Evolutionary conservation across 148 eudicot species (phyloP).

Genomic region (Beta vulgaris): DNA sequence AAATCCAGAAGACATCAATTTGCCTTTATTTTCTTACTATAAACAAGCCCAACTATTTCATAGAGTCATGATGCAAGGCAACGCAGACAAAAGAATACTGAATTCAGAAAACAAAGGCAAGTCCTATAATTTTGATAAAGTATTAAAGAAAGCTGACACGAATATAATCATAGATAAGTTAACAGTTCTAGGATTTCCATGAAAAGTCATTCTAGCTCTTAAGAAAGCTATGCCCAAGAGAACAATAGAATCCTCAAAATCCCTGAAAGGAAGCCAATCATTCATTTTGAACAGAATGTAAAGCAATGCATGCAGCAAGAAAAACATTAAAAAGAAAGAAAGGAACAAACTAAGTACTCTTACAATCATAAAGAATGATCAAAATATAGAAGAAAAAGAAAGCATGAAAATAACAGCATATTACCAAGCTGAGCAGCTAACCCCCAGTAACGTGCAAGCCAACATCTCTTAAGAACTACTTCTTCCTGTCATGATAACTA

Average conservation of each 20-base stretch:
- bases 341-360: neutral
- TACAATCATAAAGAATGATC: neutral
- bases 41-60: neutral
- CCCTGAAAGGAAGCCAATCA: neutral
- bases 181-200: neutral
- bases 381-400: neutral
- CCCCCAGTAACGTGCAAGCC: constrained; percentile 97
- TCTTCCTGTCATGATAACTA: constrained; percentile 61
- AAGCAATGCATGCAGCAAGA: neutral
- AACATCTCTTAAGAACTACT: constrained; percentile 90
- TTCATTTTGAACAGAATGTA: neutral
- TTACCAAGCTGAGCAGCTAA: constrained; percentile 81
- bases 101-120: neutral
- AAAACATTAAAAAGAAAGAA: neutral
- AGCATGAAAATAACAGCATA: neutral
- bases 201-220: neutral
- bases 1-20: neutral
- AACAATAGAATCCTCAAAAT: neutral
- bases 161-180: neutral
- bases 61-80: neutral
- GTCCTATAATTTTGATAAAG: too few species aligned
- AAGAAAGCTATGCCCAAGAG: neutral
- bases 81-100: neutral
- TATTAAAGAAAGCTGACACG: too few species aligned
- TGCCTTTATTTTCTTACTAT: neutral